Base-by-base conservation (phyloP, 192 early-diverging fungal genomes). In the Coemansia sp. region DNA sequence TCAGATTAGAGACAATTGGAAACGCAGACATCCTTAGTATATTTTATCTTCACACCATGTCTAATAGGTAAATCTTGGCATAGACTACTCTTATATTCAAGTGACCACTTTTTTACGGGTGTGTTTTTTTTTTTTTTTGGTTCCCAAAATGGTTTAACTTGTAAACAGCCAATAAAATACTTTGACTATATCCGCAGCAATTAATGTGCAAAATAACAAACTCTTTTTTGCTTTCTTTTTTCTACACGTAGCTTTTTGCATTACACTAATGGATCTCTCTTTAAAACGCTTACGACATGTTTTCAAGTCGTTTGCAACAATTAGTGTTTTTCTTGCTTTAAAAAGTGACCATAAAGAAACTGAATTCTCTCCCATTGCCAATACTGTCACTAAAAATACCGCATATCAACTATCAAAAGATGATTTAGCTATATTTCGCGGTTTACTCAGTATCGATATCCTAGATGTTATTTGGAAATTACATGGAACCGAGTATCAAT, bases 251-350 rank as follows among this genome's bases (percentile, higher is more conserved):
- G 3, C 27, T 51, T 36, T 46, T 46, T 4, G 39, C 9, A 9
- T 46, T 17, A 14, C 3, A 46, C 1, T 27, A 9, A 52, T 63
- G 46, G 36, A 27, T 1, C 11, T 8, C 36, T 0, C 22, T n/a
- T 3, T 53, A 30, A 5, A 25, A 30, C 57, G 21, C 11, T 51
- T 58, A 30, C 29, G 52, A 4, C 6, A 53, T 2, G 22, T 61
- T 22, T 73, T 73, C 31, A 62, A 39, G 55, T 46, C 65, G 9
- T 71, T 76, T 76, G 69, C 65, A 7, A 63, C 71, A 2, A 14
- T 78, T 22, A 29, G 62, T 14, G 58, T 66, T 7, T 78, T 78
- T 64, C n/a, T 78, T 17, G 0, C 29, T 9, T 59, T 42, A 32
- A 68, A 56, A 19, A 54, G 24, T 4, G 30, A 31, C 60, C 17